Base-by-base conservation (phyloP, 257 asterid species). In the Capsicum rhomboideum region DNA sequence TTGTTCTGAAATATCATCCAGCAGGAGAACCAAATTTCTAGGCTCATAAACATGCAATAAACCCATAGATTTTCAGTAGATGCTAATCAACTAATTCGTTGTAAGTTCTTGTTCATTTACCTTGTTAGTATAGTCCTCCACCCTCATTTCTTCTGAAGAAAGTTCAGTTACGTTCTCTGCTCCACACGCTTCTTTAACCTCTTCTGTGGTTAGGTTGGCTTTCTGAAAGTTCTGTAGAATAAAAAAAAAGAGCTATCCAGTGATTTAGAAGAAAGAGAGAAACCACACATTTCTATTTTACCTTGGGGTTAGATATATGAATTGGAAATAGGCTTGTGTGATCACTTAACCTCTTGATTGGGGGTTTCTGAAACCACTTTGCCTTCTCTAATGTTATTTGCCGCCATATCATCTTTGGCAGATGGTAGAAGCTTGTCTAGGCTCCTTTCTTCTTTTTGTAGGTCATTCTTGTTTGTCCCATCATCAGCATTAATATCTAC, bases 141-240 rank as follows among this genome's bases (percentile, higher is more conserved):
- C 82, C 64, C 77, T 85, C 78, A 23, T 85, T 85, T 79, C 84
- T 84, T 82, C 86, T 42, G 69, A 63, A 68, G 86, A 49, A 82
- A 42, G 28, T 44, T 40, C 80, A 29, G 16, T 68, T 28, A 18
- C 26, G 54, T 44, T 59, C 68, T 63, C 52, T 37, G 46, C 79
- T 72, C 58, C 79, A 56, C 37, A 66, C 26, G 21, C 17, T 29
- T 50, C 63, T 28, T 83, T 78, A 44, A 69, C 40, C 74, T 77
- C 78, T 31, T 75, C 53, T 50, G 50, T 21, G 54, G 78, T 67
- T 81, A 37, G 61, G 42, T 66, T 59, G 56, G 61, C 78, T 55
- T 82, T 74, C 77, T 52, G 20, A 77, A 75, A 42, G 77, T 68
- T 34, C 82, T 37, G 64, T 80, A 52, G 59, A 2, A 75, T 49